A percentile compares a stretch with the other conserved stretches of the same genome.
Evolutionary conservation across 768 basidiomycete genomes (phyloP).

Genomic region (Harrya chromipes): DNA sequence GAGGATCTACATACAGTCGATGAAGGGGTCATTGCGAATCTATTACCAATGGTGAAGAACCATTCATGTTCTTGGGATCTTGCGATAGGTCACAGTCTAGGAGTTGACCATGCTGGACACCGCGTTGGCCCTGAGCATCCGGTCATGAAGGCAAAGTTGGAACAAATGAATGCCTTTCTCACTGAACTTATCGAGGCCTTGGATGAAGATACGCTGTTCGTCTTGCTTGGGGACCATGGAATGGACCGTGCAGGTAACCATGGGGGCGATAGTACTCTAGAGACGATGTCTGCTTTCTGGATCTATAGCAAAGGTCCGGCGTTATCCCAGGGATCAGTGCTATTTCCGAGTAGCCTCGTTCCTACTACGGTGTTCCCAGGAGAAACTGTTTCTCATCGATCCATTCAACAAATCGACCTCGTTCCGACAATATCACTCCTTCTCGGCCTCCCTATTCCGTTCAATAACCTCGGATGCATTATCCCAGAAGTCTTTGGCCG

Average conservation of each 20-base stretch:
- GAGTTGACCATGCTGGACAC: constrained; percentile 96
- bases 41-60: constrained; percentile 73
- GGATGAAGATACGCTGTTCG: constrained; percentile 85
- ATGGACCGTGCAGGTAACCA: constrained; percentile 96
- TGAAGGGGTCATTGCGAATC: constrained; percentile 77
- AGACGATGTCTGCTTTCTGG: constrained; percentile 88
- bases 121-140: constrained; percentile 87
- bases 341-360: constrained; percentile 50
- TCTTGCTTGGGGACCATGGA: constrained; percentile 94
- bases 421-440: constrained; percentile 85
- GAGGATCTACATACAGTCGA: constrained; percentile 98
- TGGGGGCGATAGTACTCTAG: constrained; percentile 84
- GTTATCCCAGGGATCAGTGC: constrained; percentile 36
- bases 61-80: constrained; percentile 69
- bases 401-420: constrained; percentile 90
- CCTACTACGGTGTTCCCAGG: constrained; percentile 59
- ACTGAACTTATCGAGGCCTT: constrained; percentile 65
- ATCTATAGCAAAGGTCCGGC: constrained; percentile 78
- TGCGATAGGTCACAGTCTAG: constrained; percentile 88
- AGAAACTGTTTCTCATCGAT: constrained; percentile 50
- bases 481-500: constrained; percentile 90
- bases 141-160: constrained; percentile 80
- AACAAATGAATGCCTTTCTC: constrained; percentile 85
- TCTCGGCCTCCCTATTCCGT: constrained; percentile 91
- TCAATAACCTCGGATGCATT: constrained; percentile 88